Evolutionary conservation across 2,329 filamentous ascomycete genomes (phyloP), one percentile per base, ranked within the genome.

Genomic region (Didymosphaeria variabile): DNA sequence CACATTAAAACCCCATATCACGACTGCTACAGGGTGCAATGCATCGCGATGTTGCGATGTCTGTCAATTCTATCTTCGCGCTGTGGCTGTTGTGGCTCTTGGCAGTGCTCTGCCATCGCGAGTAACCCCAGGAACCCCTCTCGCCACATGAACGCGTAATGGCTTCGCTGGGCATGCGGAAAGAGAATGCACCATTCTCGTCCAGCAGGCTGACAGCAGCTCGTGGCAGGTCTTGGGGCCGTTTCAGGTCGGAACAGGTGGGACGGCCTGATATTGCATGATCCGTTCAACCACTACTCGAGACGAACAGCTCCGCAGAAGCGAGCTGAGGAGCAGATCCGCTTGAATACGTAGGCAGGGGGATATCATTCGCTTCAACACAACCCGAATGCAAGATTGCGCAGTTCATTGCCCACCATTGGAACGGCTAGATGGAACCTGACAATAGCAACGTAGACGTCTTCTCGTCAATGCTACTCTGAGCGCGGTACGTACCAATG

Each of bases 261-360:
- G 85, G 83, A 80, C 69, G 80, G 61, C 47, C 45, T 29, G n/a
- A 49, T n/a, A 51, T 57, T 42, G 40, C 49, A 44, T 57, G 46
- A 38, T 21, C n/a, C 19, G 1, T 47, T 53, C 49, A 31, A 49
- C 17, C 32, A 51, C 4, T 55, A 3, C n/a, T 29, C 10, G 23
- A 34, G 52, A 49, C 65, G 75, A 49, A 71, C 58, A 38, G 19
- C 44, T 54, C 26, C 49, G 32, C 59, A 87, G 86, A 88, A 75
- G 84, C 84, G 23, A 77, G 83, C 29, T 88, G 86, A 86, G 85
- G 85, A 42, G 82, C 85, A 34, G 86, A 88, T 75, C 86, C 86
- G 40, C 76, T 88, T 44, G 85, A 87, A 64, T 74, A 73, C 57
- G 65, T 80, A n/a, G n/a, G n/a, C n/a, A 56, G 85, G 86, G 45